Conservation (phyloP, 202 grass and related monocot species). For the Eragrostis tef region DNA sequence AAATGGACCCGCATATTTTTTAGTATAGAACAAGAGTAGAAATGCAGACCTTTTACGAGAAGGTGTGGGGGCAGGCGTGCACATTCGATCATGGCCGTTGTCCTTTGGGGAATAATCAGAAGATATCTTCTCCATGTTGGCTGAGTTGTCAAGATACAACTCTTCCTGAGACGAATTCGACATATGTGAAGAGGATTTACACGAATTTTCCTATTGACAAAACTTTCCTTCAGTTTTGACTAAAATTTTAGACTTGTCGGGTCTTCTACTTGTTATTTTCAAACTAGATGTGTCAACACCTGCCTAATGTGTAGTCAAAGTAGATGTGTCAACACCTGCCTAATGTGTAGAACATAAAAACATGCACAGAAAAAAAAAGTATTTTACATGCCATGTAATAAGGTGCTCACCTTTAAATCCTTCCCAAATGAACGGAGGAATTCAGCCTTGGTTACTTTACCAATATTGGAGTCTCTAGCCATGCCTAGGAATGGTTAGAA, state of each 20-base stretch:
- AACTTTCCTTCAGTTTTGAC: slow-evolving; percentile 45
- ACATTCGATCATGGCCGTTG: slow-evolving; percentile 28
- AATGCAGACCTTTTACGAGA: slow-evolving; percentile 67
- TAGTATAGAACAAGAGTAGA: slow-evolving; percentile 19
- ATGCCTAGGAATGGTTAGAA: slow-evolving; percentile 51
- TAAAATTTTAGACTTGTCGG: slow-evolving; percentile 39
- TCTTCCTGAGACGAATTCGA: slow-evolving; percentile 47
- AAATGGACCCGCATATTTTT: slow-evolving; percentile 5
- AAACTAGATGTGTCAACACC: slow-evolving; percentile 50
- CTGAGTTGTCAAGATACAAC: slow-evolving; percentile 44
- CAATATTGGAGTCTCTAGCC: slow-evolving; percentile 37
- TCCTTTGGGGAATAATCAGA: slow-evolving; percentile 38
- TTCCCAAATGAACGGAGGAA: slow-evolving; percentile 49
- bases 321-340: slow-evolving; percentile 61
- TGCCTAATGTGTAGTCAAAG: slow-evolving; percentile 66
- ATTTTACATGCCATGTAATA: slow-evolving; percentile 37
- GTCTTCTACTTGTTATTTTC: slow-evolving; percentile 42
- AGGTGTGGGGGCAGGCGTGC: slow-evolving; percentile 37
- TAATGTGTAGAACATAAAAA: slow-evolving; percentile 61
- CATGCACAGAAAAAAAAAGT: slow-evolving; percentile 32
- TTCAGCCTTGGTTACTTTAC: slow-evolving; percentile 55
- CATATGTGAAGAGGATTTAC: slow-evolving; percentile 38
- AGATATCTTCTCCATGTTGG: slow-evolving; percentile 51
- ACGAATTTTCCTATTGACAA: slow-evolving; percentile 47
- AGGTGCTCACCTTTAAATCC: slow-evolving; percentile 54